Conservation (phyloP, 108 stramenopile genomes). For the Stephanodiscus minutulus region DNA sequence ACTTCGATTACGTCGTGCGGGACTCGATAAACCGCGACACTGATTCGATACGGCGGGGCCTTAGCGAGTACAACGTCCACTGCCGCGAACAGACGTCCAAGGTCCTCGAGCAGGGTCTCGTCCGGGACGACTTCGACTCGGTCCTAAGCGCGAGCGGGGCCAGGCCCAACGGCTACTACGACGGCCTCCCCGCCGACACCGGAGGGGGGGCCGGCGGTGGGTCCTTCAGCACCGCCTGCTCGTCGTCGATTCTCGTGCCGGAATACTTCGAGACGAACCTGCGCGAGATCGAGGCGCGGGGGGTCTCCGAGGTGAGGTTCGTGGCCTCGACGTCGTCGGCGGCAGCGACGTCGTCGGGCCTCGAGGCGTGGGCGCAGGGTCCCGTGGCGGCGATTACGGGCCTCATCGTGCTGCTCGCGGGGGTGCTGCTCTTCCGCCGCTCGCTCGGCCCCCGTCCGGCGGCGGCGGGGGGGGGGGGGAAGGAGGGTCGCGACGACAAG, state of each 20-base stretch:
- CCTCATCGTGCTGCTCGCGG: conserved; percentile 20
- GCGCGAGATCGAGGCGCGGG: conserved; percentile 21
- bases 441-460: conserved; percentile 27
- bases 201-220: background rate
- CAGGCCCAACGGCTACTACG: conserved; percentile 1
- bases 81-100: conserved; percentile 28
- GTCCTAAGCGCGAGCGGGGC: conserved; percentile 6
- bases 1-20: conserved; percentile 38
- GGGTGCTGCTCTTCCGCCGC: conserved; percentile 29
- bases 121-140: conserved; percentile 6
- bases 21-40: conserved; percentile 38
- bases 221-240: conserved; percentile 20
- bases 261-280: conserved; percentile 30
- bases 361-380: conserved; percentile 29
- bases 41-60: conserved; percentile 16
- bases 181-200: too few species aligned
- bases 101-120: conserved; percentile 8
- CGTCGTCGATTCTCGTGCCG: conserved; percentile 8
- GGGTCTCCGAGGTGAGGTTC: conserved; percentile 15
- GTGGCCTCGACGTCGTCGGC: background rate
- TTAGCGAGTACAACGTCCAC: conserved; percentile 27
- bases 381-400: conserved; percentile 19
- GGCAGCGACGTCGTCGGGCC: background rate
- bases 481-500: conserved; percentile 5
- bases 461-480: too few species aligned